These are phyloP conservation scores for Penicillium cataractarum DNA, from an alignment of 495 filamentous ascomycete genomes.

Conservation along the genomic window DNA sequence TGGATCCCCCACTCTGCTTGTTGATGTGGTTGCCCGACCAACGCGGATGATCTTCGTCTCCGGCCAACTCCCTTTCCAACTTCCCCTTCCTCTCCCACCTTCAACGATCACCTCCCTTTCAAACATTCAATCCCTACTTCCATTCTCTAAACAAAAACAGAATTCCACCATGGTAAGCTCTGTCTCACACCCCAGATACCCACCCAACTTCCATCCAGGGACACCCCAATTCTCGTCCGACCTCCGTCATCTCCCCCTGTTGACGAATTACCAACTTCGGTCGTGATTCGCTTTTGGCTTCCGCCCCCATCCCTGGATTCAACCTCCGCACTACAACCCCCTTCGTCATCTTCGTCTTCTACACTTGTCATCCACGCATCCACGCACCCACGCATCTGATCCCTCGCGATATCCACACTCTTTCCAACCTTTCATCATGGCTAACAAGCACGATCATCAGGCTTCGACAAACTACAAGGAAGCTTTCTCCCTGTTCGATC, in stretches of 20 bases:
- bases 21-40: constrained; percentile 31
- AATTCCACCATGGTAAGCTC: not conserved
- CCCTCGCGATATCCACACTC: not conserved
- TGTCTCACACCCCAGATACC: not conserved
- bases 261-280: constrained; percentile 11
- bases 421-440: constrained; percentile 27
- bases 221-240: not conserved
- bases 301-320: constrained; percentile 13
- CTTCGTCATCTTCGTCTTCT: not conserved
- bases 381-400: not conserved
- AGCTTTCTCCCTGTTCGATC: constrained; percentile 99
- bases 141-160: constrained; percentile 6
- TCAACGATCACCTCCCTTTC: not conserved
- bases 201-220: not conserved
- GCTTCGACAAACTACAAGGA: constrained; percentile 99
- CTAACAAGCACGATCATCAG: constrained; percentile 59
- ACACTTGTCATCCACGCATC: not conserved
- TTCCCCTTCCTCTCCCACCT: constrained; percentile 4
- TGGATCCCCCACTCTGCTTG: constrained; percentile 2
- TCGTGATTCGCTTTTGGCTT: not conserved
- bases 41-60: constrained; percentile 15
- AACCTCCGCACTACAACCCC: not conserved
- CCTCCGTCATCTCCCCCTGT: not conserved
- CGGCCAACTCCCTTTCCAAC: constrained; percentile 17
- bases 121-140: not conserved